Evolutionary conservation across 257 asterid species (phyloP), one percentile per base, ranked within the genome.

Genomic region (Craterostigma plantagineum): DNA sequence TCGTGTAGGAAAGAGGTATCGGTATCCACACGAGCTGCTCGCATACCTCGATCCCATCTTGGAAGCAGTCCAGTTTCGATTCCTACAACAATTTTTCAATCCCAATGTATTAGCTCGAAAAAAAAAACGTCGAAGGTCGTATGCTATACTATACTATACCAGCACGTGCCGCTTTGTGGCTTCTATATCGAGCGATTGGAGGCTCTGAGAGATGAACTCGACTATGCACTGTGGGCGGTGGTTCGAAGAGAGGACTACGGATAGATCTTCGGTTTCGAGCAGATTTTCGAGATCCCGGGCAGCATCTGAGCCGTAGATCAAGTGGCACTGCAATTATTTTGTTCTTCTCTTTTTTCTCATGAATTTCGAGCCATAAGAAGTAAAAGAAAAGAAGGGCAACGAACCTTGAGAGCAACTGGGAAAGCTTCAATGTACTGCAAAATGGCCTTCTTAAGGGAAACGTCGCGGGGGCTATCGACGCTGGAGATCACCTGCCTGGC

Each of bases 241-340:
- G 45, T 79, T 76, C 43, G 98, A 74, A 45, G 72, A 49, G 46
- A 79, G 73, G 59, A 87, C 70, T 30, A 87, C 59, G 3, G 70
- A 76, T 30, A 87, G 67, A 63, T 87, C 98, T 51, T 75, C 98
- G 38, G 45, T 68, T 43, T 72, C 93, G 14, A 87, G 79, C 63
- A 87, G 27, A 45, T 52, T 60, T 42, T 60, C 48, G 14, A 82
- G 95, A 69, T 87, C 95, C 33, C 56, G 43, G 0, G 58, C 86
- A 51, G 69, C 50, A 63, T 87, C 76, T 49, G 95, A 87, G 16
- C 70, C 93, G 50, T 72, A 33, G 49, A 56, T 59, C 46, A 79
- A 49, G 58, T 87, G 98, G 63, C 95, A 82, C 98, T 87, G 83
- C n/a, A n/a, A n/a, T n/a, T n/a, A n/a, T n/a, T n/a, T n/a, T n/a